A percentile compares a stretch with the other conserved stretches of the same genome.
These are phyloP conservation scores for Andrographis paniculata DNA, from an alignment of 305 asterid genomes.

Conservation along the genomic window DNA sequence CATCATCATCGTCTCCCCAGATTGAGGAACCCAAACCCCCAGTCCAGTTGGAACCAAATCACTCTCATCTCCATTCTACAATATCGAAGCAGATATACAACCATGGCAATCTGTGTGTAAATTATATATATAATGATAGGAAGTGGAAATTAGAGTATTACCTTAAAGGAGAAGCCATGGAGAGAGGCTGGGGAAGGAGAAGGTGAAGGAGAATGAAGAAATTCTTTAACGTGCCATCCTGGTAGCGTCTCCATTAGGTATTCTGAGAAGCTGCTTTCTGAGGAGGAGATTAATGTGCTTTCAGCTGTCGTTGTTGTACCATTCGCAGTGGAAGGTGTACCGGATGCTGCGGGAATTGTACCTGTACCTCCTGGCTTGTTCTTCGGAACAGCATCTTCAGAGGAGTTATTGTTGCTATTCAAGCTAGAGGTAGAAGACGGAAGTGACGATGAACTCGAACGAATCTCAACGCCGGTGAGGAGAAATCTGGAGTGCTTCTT, in stretches of 20 bases:
- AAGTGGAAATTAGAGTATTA: not conserved
- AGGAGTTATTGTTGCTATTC: slow-evolving; percentile 18
- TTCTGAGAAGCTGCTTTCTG: slow-evolving; percentile 60
- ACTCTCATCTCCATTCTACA: slow-evolving; percentile 21
- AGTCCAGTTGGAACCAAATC: slow-evolving; percentile 29
- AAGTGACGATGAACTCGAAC: too few species aligned
- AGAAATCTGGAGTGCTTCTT: slow-evolving; percentile 70
- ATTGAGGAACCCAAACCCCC: slow-evolving; percentile 71
- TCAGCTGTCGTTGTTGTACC: slow-evolving; percentile 16
- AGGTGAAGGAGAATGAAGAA: slow-evolving; percentile 44
- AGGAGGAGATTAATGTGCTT: not conserved
- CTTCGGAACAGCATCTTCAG: not conserved
- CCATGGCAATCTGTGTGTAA: not conserved
- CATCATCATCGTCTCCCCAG: slow-evolving; percentile 22
- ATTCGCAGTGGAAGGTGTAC: slow-evolving; percentile 18
- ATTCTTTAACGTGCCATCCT: slow-evolving; percentile 85
- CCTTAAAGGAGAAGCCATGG: slow-evolving; percentile 37
- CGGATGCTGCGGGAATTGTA: not conserved
- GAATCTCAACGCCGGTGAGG: slow-evolving; percentile 61
- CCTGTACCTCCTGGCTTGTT: slow-evolving; percentile 20
- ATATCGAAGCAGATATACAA: slow-evolving; percentile 18
- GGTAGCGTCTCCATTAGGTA: slow-evolving; percentile 68
- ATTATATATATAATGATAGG: not conserved
- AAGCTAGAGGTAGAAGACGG: slow-evolving; percentile 40
- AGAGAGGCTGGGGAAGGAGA: slow-evolving; percentile 23